Conservation (phyloP, 2,329 filamentous ascomycete genomes). For the Fusarium palustre region DNA sequence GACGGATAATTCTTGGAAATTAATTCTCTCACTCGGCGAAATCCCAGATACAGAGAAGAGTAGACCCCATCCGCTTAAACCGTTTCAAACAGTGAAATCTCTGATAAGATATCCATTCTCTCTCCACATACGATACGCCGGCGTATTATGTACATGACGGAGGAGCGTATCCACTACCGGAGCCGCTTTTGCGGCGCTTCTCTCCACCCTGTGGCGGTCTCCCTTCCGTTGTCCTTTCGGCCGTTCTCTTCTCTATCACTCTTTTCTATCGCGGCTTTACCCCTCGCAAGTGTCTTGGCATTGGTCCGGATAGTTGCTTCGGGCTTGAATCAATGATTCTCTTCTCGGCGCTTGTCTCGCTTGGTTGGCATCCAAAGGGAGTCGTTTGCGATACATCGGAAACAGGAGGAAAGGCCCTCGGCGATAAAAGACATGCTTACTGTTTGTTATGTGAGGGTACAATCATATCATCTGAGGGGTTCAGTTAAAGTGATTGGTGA, state of each 20-base stretch:
- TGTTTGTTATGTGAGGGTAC: slow-evolving; percentile 14
- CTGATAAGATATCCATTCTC: slow-evolving; percentile 9
- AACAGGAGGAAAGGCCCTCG: slow-evolving; percentile 8
- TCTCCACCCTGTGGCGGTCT: slow-evolving; percentile 22
- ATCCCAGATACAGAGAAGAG: not conserved
- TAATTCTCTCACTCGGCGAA: slow-evolving; percentile 7
- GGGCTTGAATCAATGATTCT: slow-evolving; percentile 10
- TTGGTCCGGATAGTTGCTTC: slow-evolving; percentile 4
- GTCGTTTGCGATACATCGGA: slow-evolving; percentile 27
- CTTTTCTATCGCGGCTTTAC: slow-evolving; percentile 5
- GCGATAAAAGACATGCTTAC: slow-evolving; percentile 1
- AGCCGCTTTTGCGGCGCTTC: slow-evolving; percentile 30
- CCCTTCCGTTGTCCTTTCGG: slow-evolving; percentile 18
- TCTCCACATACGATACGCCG: slow-evolving; percentile 16
- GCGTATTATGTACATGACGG: slow-evolving; percentile 14
- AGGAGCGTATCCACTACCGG: slow-evolving; percentile 20
- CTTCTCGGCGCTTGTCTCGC: slow-evolving; percentile 22
- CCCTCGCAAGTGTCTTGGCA: slow-evolving; percentile 19
- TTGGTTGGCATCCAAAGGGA: slow-evolving; percentile 13
- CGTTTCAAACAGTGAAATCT: slow-evolving; percentile 3
- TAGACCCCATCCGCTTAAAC: slow-evolving; percentile 11
- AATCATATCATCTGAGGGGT: slow-evolving; percentile 12
- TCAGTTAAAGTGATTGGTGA: slow-evolving; percentile 17
- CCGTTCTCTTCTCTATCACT: slow-evolving; percentile 16
- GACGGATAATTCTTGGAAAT: not conserved